Evolutionary conservation across 306 rosid species (phyloP).

Genomic region (Malus sylvestris): DNA sequence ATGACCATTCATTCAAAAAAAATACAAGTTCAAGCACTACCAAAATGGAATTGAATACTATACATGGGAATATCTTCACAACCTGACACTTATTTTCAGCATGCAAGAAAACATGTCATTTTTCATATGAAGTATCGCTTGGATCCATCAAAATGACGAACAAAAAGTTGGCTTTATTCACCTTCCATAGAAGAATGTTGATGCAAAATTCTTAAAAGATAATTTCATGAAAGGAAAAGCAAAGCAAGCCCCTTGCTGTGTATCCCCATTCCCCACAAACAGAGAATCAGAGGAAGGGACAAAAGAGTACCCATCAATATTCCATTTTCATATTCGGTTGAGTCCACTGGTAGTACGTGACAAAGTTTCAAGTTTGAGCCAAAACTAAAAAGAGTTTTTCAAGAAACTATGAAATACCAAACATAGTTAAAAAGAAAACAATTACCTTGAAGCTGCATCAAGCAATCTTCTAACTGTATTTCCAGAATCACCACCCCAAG

Average conservation of each 20-base stretch:
- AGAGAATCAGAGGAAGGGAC: background rate
- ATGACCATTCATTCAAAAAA: background rate
- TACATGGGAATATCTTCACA: background rate
- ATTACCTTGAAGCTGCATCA: slow-evolving; percentile 81
- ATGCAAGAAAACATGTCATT: background rate
- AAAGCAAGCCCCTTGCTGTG: too few species aligned
- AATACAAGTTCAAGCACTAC: background rate
- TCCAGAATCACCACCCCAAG: slow-evolving; percentile 75
- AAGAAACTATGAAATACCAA: background rate
- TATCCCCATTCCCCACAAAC: background rate
- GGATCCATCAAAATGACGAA: background rate
- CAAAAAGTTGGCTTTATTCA: background rate
- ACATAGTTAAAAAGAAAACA: background rate
- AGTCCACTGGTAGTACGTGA: background rate
- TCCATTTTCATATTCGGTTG: background rate
- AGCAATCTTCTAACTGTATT: slow-evolving; percentile 71
- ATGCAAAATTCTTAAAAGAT: background rate
- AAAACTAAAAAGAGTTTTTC: background rate
- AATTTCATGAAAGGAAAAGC: background rate
- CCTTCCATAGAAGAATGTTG: background rate
- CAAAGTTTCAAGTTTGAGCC: background rate
- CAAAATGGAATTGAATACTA: background rate
- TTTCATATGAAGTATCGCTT: background rate
- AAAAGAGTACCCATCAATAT: background rate
- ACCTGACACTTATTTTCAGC: background rate